Base-by-base conservation (phyloP, 2,329 filamentous ascomycete genomes). In the Fusarium concolor region DNA sequence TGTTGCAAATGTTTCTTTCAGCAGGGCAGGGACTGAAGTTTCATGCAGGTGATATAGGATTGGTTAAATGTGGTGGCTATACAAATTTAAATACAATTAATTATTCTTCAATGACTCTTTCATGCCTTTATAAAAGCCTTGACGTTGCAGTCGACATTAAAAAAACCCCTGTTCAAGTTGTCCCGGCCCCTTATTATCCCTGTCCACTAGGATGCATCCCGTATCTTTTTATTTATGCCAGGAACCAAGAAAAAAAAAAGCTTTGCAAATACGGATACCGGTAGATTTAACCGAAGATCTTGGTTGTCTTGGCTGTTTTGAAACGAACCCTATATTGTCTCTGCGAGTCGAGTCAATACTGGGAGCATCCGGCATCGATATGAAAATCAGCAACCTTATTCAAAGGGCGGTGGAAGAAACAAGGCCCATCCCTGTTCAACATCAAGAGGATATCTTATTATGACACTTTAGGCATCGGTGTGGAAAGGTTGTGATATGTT, bases 101-200 rank as follows among this genome's bases (percentile, higher is more conserved):
- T 29, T 26, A 44, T 24, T 17, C 33, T 51, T 20, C 10, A 12
- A 37, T 50, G 29, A 37, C 20, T 49, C 35, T 20, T 52, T 18
- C 22, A 43, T 22, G 24, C 45, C n/a, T 29, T 42, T 26, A 26
- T 6, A 18, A 26, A 18, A 26, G n/a, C 38, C 28, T 55, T 28
- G 22, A 57, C 31, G 49, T 49, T 44, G 33, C 37, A 67, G 37
- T 35, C 46, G 52, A 35, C 33, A 51, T 44, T 67, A 54, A 52
- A 69, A 58, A 24, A 42, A 20, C 50, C 33, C 59, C 47, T 62
- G 66, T 67, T 38, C 11, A 57, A 55, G 46, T 20, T 51, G 50
- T 33, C 62, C 41, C 54, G 37, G 45, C 59, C 56, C 66, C 66
- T 63, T 68, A 55, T 26, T 44, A 54, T 46, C 65, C 61, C 52